phyloP scores from a whole-genome alignment of 345 rosid species.

The Eucalyptus melliodora region DNA sequence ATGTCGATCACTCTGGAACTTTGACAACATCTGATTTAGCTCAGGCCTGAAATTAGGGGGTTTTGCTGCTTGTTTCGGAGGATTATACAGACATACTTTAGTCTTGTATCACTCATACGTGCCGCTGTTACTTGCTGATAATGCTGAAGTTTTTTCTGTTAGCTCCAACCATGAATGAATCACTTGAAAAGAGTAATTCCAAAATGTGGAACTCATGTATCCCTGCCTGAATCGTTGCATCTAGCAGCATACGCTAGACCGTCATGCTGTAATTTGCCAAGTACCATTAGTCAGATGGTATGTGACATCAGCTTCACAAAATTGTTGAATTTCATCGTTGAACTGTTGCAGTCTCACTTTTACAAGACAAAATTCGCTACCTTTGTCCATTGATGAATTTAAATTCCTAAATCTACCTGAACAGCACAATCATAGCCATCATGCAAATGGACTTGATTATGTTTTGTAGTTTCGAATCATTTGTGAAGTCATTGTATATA shows the following conservation, averaged over 20 bases:
- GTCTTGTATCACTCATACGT: neutral
- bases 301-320: neutral
- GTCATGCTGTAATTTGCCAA: neutral
- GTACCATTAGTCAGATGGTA: neutral
- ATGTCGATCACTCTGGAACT: conserved; percentile 31
- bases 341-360: neutral
- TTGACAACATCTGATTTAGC: conserved; percentile 18
- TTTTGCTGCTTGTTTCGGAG: neutral
- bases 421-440: neutral
- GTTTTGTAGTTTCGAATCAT: neutral
- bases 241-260: neutral
- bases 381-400: neutral
- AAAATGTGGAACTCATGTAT: neutral
- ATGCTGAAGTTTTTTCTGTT: neutral
- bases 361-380: neutral
- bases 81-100: neutral
- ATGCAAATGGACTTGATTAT: neutral
- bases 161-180: neutral
- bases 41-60: neutral
- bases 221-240: neutral
- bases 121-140: neutral
- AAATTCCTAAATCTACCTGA: neutral
- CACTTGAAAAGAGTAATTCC: neutral
- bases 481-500: neutral
- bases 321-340: neutral